A percentile compares a stretch with the other conserved stretches of the same genome.
Conservation (phyloP, 768 basidiomycete genomes). For the Calocera cornea region DNA sequence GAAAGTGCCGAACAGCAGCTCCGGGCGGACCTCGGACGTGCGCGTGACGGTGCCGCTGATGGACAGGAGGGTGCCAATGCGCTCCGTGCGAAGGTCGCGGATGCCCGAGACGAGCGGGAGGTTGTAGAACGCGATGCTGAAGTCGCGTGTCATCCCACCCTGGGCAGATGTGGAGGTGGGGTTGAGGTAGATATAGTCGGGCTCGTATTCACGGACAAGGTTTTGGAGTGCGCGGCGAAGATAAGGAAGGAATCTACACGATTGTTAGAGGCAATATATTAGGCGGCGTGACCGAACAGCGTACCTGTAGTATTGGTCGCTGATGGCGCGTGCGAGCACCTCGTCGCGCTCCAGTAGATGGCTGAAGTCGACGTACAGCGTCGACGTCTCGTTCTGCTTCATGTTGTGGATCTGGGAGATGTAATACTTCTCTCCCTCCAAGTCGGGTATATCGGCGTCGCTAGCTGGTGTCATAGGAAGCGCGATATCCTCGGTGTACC, state of each 20-base stretch:
- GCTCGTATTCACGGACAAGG: constrained; percentile 77
- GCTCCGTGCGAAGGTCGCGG: constrained; percentile 80
- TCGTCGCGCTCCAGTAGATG: constrained; percentile 86
- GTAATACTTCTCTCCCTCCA: constrained; percentile 60
- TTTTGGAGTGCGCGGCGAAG: constrained; percentile 82
- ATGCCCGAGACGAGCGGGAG: constrained; percentile 90
- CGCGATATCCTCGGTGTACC: constrained; percentile 71
- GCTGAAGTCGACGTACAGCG: constrained; percentile 89
- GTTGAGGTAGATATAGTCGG: constrained; percentile 90
- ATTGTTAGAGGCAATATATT: background rate
- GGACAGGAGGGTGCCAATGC: constrained; percentile 86
- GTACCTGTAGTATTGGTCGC: constrained; percentile 81
- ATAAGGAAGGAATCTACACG: constrained; percentile 65
- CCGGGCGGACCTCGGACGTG: constrained; percentile 93
- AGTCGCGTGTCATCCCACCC: constrained; percentile 83
- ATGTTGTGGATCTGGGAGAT: constrained; percentile 89
- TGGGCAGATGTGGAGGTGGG: constrained; percentile 68
- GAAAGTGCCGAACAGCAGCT: constrained; percentile 85
- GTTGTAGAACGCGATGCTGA: constrained; percentile 89
- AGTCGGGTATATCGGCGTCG: constrained; percentile 47
- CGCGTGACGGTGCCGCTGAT: constrained; percentile 96
- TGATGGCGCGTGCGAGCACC: constrained; percentile 83
- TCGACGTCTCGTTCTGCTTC: constrained; percentile 87
- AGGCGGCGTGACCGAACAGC: constrained; percentile 7
- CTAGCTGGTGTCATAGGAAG: constrained; percentile 70